Conservation (phyloP, 2,329 filamentous ascomycete species). For the Arthrocladium fulminans region DNA sequence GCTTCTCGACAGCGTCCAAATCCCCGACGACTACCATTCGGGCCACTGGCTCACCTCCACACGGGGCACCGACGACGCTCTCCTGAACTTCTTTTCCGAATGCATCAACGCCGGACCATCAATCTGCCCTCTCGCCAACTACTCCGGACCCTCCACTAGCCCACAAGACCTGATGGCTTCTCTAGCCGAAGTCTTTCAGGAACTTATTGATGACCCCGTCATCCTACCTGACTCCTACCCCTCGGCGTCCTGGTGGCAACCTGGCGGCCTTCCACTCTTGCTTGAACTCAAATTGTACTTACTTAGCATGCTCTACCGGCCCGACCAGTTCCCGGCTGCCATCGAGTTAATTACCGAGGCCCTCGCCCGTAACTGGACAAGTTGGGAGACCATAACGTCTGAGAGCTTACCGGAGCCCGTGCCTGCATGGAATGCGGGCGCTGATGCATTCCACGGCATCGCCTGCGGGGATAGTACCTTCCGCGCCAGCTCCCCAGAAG, state of each 20-base stretch:
- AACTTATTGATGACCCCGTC: not conserved
- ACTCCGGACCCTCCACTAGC: not conserved
- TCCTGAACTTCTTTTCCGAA: constrained; percentile 8
- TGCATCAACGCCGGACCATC: constrained; percentile 6
- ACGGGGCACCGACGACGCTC: constrained; percentile 5
- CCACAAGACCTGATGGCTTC: constrained; percentile 5
- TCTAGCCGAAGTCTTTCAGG: constrained; percentile 2
- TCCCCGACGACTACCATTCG: constrained; percentile 10
- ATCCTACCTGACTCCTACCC: not conserved
- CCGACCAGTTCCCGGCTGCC: too few species aligned
- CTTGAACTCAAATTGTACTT: too few species aligned
- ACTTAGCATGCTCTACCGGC: too few species aligned
- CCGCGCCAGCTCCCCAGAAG: constrained; percentile 5
- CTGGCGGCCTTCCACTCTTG: too few species aligned
- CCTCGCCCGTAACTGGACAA: not conserved
- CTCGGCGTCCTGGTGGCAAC: too few species aligned
- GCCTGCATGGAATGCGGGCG: not conserved
- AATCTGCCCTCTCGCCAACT: constrained; percentile 3
- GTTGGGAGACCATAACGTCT: too few species aligned
- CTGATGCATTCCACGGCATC: constrained; percentile 11
- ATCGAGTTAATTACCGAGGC: not conserved
- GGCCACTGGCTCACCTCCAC: constrained; percentile 4
- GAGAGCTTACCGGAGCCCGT: not conserved
- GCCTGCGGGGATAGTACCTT: constrained; percentile 12
- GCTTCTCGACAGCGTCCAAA: constrained; percentile 26